Evolutionary conservation across 495 filamentous ascomycete species (phyloP), one percentile per base, ranked within the genome.

Genomic region (Penicillium malachiteum): DNA sequence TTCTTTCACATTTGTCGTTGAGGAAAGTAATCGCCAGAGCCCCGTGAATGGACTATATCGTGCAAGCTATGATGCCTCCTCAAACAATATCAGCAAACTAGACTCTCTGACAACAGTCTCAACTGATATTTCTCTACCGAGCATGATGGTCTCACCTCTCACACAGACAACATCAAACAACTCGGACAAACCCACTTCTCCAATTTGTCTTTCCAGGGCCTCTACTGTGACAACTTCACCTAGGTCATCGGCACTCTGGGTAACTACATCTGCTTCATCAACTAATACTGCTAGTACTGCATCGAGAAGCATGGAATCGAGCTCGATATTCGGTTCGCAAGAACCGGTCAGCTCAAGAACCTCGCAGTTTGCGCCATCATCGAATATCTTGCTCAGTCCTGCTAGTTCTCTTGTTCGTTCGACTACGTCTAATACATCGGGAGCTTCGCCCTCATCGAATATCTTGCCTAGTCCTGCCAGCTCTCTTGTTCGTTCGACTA

Each of bases 1-100:
- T 1, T 67, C 65, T 10, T 42, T 69, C 21, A 48, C 60, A 3
- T 60, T 60, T 16, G 48, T 64, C 48, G 44, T 68, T 12, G 57
- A 68, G 9, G 57, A 64, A 16, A 17, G 45, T 4, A 50, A 65
- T 34, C 42, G 48, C 13, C 30, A 37, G 7, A 48, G 35, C 21
- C 42, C 48, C 13, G 30, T 38, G n/a, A 46, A 35, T 32, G 44
- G 48, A 16, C 13, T 42, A n/a, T 54, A 48, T 9, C 52, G 46
- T 9, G 45, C 47, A 5, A 57, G 54, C 30, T 34, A 59, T 34
- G 50, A 58, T 12, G 48, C 52, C 1, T 56, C 60, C 16, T 12
- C 48, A 8, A 50, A 14, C 9, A 61, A 41, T 34, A 31, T 61
- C 41, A 52, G 11, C 16, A 64, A 64, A 10, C 7, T 56, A 6